These are phyloP conservation scores for Cocos nucifera DNA, from an alignment of 176 grass and related monocot genomes.

Conservation along the genomic window DNA sequence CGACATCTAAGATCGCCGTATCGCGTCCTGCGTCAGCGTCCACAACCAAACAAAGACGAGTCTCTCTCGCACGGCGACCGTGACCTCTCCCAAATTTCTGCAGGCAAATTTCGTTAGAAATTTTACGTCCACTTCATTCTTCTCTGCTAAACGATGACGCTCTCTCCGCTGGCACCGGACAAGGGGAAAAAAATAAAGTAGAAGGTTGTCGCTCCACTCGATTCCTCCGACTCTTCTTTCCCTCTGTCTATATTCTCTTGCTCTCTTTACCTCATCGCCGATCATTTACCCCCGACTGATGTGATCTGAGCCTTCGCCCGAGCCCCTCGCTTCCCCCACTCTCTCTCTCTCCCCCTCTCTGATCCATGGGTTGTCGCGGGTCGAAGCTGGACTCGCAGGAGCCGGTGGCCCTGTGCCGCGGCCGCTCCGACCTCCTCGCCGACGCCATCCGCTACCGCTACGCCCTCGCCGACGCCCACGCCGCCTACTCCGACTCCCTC, in stretches of 20 bases:
- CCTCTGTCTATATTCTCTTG: neutral
- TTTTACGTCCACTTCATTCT: too few relatives aligned
- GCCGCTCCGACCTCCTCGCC: slow-evolving; percentile 55
- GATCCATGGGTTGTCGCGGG: slow-evolving; percentile 67
- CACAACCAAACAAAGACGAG: too few relatives aligned
- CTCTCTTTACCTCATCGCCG: neutral
- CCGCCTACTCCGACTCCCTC: slow-evolving; percentile 45
- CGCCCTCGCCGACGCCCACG: slow-evolving; percentile 62
- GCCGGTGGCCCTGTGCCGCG: slow-evolving; percentile 62
- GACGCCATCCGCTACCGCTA: slow-evolving; percentile 72
- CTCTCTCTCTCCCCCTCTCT: neutral
- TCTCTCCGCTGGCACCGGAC: too few relatives aligned
- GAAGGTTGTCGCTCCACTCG: neutral
- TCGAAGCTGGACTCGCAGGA: slow-evolving; percentile 83
- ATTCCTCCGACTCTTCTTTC: neutral
- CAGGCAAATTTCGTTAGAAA: too few relatives aligned
- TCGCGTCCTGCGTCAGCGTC: too few relatives aligned
- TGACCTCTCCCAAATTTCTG: too few relatives aligned
- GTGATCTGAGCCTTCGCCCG: too few relatives aligned
- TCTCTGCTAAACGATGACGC: too few relatives aligned
- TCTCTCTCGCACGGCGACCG: too few relatives aligned
- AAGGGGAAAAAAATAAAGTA: too few relatives aligned
- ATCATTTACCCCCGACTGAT: too few relatives aligned
- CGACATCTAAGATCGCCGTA: too few relatives aligned
- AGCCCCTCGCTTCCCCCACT: neutral